These are phyloP conservation scores for Chrysosporium queenslandicum DNA, from an alignment of 2,329 filamentous ascomycete species.

Conservation along the genomic window DNA sequence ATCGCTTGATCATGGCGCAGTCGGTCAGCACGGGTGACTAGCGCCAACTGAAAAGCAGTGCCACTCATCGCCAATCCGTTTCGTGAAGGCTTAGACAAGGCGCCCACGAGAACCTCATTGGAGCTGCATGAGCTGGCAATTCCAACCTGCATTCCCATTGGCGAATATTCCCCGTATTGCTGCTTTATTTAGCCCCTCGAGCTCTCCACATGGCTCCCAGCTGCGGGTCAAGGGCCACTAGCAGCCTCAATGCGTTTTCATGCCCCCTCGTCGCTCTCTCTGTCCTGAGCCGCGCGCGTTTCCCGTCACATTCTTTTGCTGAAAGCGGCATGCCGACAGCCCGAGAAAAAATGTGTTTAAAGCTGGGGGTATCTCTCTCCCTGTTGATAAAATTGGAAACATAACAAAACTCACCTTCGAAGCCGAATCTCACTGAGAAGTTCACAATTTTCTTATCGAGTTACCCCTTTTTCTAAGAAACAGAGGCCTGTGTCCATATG, in stretches of 20 bases:
- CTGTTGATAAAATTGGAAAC: not conserved
- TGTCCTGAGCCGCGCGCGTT: not conserved
- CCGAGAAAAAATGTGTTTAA: not conserved
- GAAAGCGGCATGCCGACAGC: not conserved
- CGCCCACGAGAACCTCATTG: not conserved
- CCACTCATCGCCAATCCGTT: no score
- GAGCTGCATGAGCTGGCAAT: not conserved
- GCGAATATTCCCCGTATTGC: not conserved
- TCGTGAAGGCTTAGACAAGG: no score
- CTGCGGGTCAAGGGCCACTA: not conserved
- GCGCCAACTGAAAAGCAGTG: no score
- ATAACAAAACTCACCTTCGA: not conserved
- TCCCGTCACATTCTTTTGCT: not conserved
- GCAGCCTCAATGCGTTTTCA: not conserved
- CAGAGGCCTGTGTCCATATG: no score
- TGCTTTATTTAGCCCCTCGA: not conserved
- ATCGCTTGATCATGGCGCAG: no score
- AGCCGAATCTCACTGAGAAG: not conserved
- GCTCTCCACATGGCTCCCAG: constrained; percentile 4
- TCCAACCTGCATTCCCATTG: not conserved
- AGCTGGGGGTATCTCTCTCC: not conserved
- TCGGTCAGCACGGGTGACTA: no score
- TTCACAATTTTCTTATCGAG: not conserved
- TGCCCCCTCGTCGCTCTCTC: no score
- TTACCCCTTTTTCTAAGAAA: no score